phyloP scores from a whole-genome alignment of 371 early-diverging fungal genomes.

The Mucor saturninus region DNA sequence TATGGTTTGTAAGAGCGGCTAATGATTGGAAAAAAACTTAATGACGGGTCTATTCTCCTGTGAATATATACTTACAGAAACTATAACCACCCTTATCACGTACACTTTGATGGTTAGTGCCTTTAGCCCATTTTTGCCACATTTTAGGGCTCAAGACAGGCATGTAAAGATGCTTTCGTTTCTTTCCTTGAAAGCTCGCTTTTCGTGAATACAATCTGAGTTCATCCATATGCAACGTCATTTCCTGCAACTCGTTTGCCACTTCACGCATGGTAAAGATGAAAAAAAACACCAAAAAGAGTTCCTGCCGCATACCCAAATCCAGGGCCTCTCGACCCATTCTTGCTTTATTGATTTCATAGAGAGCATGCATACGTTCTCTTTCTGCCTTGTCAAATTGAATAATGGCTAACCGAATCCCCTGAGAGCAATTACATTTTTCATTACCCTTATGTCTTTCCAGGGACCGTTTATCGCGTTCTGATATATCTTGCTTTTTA shows the following conservation, averaged over 20 bases:
- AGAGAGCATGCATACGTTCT: constrained; percentile 47
- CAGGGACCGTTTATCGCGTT: constrained; percentile 11
- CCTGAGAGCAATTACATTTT: constrained; percentile 40
- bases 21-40: background rate
- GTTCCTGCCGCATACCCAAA: constrained; percentile 61
- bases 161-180: constrained; percentile 52
- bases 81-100: constrained; percentile 50
- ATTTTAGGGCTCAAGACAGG: constrained; percentile 60
- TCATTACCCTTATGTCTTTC: constrained; percentile 20
- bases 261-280: constrained; percentile 65
- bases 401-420: constrained; percentile 35
- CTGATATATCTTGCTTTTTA: constrained; percentile 12
- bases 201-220: constrained; percentile 29
- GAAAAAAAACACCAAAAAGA: constrained; percentile 69
- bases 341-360: constrained; percentile 45
- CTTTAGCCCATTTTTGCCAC: constrained; percentile 61
- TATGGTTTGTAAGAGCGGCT: constrained; percentile 30
- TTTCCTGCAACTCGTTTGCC: constrained; percentile 56
- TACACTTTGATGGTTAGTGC: constrained; percentile 47
- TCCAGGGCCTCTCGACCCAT: constrained; percentile 45
- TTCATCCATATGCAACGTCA: constrained; percentile 51
- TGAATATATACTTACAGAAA: constrained; percentile 25
- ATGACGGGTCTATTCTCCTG: background rate
- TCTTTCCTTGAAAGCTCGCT: constrained; percentile 37
- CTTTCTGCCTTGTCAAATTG: constrained; percentile 51